Conservation (phyloP, 1,284 basidiomycete genomes). For the Fomitopsis palustris region DNA sequence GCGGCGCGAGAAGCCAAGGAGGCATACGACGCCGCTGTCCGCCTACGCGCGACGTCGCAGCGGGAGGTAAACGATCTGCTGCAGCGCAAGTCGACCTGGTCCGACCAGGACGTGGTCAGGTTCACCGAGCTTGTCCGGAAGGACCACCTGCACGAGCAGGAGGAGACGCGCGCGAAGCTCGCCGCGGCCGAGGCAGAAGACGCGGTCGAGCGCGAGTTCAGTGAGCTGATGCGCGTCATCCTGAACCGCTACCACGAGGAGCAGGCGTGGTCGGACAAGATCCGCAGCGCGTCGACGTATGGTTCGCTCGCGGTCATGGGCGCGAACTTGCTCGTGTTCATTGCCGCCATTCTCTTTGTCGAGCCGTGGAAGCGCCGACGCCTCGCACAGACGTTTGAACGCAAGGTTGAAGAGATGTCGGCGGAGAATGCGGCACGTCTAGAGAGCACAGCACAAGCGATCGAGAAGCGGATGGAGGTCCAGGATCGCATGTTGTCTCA, state of each 20-base stretch:
- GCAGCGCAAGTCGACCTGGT: constrained; percentile 87
- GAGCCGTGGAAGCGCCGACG: constrained; percentile 91
- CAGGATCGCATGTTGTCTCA: constrained; percentile 40
- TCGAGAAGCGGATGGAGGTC: constrained; percentile 47
- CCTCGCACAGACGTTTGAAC: constrained; percentile 84
- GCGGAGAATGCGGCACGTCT: constrained; percentile 33
- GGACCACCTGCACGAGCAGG: constrained; percentile 82
- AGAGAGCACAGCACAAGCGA: constrained; percentile 35
- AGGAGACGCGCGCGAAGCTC: constrained; percentile 66
- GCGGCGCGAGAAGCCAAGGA: constrained; percentile 67
- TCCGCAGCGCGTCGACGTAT: constrained; percentile 88
- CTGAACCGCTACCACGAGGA: constrained; percentile 92
- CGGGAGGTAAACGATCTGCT: constrained; percentile 88
- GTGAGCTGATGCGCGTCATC: constrained; percentile 81
- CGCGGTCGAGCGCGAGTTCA: constrained; percentile 82
- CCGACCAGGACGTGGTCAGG: constrained; percentile 73
- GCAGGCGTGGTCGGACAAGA: constrained; percentile 97
- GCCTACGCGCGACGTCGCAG: constrained; percentile 76
- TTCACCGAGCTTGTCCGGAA: constrained; percentile 86
- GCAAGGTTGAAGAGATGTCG: constrained; percentile 76
- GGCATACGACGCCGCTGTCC: constrained; percentile 72
- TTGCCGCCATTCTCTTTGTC: constrained; percentile 83
- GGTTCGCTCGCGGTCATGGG: constrained; percentile 80
- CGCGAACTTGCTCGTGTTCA: constrained; percentile 85
- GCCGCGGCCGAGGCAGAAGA: constrained; percentile 67